phyloP scores from a whole-genome alignment of 2,329 filamentous ascomycete genomes.

The Leptographium procerum region DNA sequence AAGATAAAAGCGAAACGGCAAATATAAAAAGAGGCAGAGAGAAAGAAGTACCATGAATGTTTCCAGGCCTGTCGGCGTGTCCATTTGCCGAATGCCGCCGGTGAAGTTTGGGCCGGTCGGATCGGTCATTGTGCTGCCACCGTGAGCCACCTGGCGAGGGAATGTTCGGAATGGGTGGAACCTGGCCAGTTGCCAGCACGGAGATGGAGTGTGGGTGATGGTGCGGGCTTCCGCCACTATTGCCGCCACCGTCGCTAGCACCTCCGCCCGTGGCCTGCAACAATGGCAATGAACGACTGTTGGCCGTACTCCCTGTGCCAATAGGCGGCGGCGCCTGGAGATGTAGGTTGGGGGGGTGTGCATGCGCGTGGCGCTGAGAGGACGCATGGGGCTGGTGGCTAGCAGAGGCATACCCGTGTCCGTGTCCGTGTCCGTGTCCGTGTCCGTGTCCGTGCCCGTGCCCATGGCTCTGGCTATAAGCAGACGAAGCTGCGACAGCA shows the following conservation, averaged over 20 bases:
- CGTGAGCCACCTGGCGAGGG: conserved; percentile 30
- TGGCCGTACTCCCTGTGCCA: not conserved
- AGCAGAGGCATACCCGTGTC: conserved; percentile 15
- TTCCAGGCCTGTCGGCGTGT: not conserved
- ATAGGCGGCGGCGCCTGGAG: not conserved
- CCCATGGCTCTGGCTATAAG: not conserved
- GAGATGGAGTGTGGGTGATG: conserved; percentile 46
- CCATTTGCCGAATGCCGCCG: conserved; percentile 52
- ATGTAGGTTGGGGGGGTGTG: not conserved
- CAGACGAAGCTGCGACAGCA: conserved; percentile 13
- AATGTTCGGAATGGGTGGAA: conserved; percentile 55
- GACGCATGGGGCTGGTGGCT: conserved; percentile 7
- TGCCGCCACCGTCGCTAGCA: conserved; percentile 16
- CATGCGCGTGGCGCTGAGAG: not conserved
- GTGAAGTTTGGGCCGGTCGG: conserved; percentile 47
- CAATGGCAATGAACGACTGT: not conserved
- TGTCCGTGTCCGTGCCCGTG: not conserved
- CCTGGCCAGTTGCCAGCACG: conserved; percentile 67
- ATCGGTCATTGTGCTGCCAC: conserved; percentile 44
- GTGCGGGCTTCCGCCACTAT: conserved; percentile 20
- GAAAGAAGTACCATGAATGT: not conserved
- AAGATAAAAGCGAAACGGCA: too few relatives aligned
- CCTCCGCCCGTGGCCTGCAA: not conserved
- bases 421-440: conserved; percentile 15
- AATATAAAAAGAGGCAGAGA: too few relatives aligned